These are phyloP conservation scores for Penicillium digitatum DNA, from an alignment of 2,329 filamentous ascomycete genomes.

Conservation along the genomic window DNA sequence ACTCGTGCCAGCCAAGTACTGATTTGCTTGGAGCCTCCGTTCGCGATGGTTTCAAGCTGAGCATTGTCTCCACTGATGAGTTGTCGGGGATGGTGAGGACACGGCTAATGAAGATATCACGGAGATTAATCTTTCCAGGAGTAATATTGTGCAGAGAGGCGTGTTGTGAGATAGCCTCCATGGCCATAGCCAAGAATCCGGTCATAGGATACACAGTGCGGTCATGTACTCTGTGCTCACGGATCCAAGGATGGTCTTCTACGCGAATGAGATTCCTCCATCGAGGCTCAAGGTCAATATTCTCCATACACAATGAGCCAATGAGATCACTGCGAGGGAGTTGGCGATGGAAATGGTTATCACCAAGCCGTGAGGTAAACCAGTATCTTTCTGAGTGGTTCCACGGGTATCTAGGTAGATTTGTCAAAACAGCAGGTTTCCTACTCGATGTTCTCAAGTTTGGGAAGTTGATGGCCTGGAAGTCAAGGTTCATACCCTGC, in stretches of 20 bases:
- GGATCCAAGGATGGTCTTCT: slow-evolving; percentile 24
- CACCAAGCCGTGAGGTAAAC: slow-evolving; percentile 14
- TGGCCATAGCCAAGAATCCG: slow-evolving; percentile 23
- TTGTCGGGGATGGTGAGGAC: slow-evolving; percentile 20
- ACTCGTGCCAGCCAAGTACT: slow-evolving; percentile 25
- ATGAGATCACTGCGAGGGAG: slow-evolving; percentile 20
- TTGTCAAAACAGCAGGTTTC: slow-evolving; percentile 16
- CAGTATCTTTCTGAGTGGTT: slow-evolving; percentile 22
- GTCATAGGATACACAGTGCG: slow-evolving; percentile 25
- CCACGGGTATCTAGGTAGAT: slow-evolving; percentile 23
- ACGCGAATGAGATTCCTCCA: slow-evolving; percentile 24
- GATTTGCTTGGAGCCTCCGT: slow-evolving; percentile 15
- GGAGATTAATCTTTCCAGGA: slow-evolving; percentile 19
- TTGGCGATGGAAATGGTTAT: slow-evolving; percentile 16
- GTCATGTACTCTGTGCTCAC: slow-evolving; percentile 21
- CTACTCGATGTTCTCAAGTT: slow-evolving; percentile 1
- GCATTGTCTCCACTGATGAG: slow-evolving; percentile 19
- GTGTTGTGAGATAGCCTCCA: slow-evolving; percentile 23
- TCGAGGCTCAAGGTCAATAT: slow-evolving; percentile 21
- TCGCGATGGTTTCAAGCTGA: slow-evolving; percentile 14
- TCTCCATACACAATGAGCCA: slow-evolving; percentile 18
- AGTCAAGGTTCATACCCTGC: slow-evolving; percentile 16
- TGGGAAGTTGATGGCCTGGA: slow-evolving; percentile 22
- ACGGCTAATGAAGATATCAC: slow-evolving; percentile 21
- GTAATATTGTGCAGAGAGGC: slow-evolving; percentile 19